Base-by-base conservation (phyloP, 805 yeast species). In the Yarrowia divulgata region DNA sequence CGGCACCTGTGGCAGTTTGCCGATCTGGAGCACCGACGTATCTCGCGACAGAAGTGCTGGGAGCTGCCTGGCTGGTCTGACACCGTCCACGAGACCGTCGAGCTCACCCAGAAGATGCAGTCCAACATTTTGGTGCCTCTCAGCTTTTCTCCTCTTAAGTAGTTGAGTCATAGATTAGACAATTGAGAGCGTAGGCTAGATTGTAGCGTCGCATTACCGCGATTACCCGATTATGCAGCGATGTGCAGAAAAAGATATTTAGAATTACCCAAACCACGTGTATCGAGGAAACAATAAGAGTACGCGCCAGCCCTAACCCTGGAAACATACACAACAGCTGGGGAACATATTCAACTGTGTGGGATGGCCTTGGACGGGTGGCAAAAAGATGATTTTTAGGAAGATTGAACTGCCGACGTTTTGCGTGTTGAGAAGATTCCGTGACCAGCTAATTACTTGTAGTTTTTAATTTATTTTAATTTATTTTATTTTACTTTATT, bases 351-450 rank as follows among this genome's bases (percentile, higher is more conserved):
- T n/a, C n/a, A n/a, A n/a, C n/a, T n/a, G n/a, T n/a, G n/a, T n/a
- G n/a, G n/a, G n/a, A n/a, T n/a, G n/a, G n/a, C n/a, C n/a, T n/a
- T n/a, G n/a, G n/a, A n/a, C n/a, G n/a, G n/a, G n/a, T n/a, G n/a
- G n/a, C 54, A 54, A 60, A 63, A 63, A 63, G 19, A 23, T 63
- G 68, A 63, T 63, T 49, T 63, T 48, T 48, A 57, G 68, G 97
- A 92, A 97, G 97, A 91, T 93, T 97, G 97, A 93, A 93, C 97
- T 91, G 97, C 97, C 97, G 97, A 93, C 97, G 92, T 90, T 90
- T 93, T 91, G 97, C 97, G 97, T 92, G 97, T 92, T 91, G 92
- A 90, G 97, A 97, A 91, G 93, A 90, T 90, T 97, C 97, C 97
- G 4, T 23, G 29, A 23, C 29, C 29, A n/a, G n/a, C n/a, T n/a